These are phyloP conservation scores for Melocanna baccifera DNA, from an alignment of 176 grass and related monocot genomes.

Conservation along the genomic window DNA sequence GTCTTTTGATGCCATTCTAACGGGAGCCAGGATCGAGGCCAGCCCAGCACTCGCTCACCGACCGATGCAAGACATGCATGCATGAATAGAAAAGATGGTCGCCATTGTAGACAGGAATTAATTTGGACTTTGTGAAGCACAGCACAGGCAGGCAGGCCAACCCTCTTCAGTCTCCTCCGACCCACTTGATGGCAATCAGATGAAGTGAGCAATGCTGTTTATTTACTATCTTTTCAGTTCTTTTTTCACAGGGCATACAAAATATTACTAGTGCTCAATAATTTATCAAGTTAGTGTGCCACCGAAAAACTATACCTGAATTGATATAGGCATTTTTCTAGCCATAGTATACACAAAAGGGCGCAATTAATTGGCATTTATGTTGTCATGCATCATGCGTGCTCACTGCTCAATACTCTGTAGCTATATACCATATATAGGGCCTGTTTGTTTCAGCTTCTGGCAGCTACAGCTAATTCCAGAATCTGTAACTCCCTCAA, in stretches of 20 bases:
- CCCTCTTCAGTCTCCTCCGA: neutral
- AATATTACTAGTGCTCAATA: neutral
- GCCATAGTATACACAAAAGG: neutral
- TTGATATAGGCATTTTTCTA: neutral
- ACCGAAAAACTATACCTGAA: neutral
- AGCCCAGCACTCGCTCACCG: conserved; percentile 7
- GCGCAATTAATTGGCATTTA: neutral
- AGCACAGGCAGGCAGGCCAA: conserved; percentile 24
- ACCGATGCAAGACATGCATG: conserved; percentile 7
- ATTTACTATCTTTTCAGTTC: neutral
- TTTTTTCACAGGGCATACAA: neutral
- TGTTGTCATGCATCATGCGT: neutral
- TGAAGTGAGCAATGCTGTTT: conserved; percentile 1
- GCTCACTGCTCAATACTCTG: neutral
- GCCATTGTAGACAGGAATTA: conserved; percentile 29
- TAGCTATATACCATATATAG: neutral
- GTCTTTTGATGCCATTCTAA: conserved; percentile 32
- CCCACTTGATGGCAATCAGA: conserved; percentile 35
- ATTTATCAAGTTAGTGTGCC: neutral
- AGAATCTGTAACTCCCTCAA: no score
- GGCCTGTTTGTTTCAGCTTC: no score
- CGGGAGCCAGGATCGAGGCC: conserved; percentile 39
- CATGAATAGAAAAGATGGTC: conserved; percentile 30
- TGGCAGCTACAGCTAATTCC: no score
- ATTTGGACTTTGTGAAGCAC: conserved; percentile 32